phyloP scores from a whole-genome alignment of 345 rosid genomes.

The Noccaea caerulescens region DNA sequence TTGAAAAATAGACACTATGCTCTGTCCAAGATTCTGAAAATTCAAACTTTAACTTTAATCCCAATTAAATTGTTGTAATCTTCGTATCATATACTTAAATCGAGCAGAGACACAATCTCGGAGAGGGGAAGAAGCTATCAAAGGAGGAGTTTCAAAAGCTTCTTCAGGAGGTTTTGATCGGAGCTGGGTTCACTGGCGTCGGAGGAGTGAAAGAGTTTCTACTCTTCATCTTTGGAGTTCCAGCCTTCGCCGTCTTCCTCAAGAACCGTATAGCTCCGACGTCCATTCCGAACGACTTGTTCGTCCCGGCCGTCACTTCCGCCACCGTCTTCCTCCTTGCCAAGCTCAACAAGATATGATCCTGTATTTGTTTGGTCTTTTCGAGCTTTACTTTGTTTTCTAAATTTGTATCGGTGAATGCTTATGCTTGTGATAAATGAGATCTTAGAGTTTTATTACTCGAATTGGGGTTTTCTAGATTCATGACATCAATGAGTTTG shows the following conservation, averaged over 20 bases:
- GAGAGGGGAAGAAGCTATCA: slow-evolving; percentile 38
- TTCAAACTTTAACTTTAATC: neutral
- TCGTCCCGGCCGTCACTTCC: slow-evolving; percentile 77
- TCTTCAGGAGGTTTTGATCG: slow-evolving; percentile 55
- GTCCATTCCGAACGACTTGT: slow-evolving; percentile 59
- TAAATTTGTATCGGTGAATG: slow-evolving; percentile 2
- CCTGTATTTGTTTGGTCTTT: slow-evolving; percentile 11
- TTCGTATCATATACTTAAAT: neutral
- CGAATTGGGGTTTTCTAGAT: neutral
- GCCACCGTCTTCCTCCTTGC: slow-evolving; percentile 79
- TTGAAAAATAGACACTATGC: too few relatives aligned
- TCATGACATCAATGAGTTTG: neutral
- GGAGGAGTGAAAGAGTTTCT: slow-evolving; percentile 73
- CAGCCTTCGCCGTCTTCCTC: slow-evolving; percentile 55
- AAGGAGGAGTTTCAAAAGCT: slow-evolving; percentile 71
- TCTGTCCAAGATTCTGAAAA: too few relatives aligned
- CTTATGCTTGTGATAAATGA: neutral
- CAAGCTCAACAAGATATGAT: slow-evolving; percentile 67
- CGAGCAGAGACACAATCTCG: slow-evolving; percentile 53
- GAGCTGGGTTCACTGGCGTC: slow-evolving; percentile 68
- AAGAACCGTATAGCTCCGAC: slow-evolving; percentile 60
- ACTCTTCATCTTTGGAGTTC: slow-evolving; percentile 68
- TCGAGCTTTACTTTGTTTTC: slow-evolving; percentile 22
- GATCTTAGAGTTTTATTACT: slow-evolving; percentile 1
- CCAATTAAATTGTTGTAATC: neutral